phyloP scores from a whole-genome alignment of 768 basidiomycete genomes.

The Lyophyllum decastes region DNA sequence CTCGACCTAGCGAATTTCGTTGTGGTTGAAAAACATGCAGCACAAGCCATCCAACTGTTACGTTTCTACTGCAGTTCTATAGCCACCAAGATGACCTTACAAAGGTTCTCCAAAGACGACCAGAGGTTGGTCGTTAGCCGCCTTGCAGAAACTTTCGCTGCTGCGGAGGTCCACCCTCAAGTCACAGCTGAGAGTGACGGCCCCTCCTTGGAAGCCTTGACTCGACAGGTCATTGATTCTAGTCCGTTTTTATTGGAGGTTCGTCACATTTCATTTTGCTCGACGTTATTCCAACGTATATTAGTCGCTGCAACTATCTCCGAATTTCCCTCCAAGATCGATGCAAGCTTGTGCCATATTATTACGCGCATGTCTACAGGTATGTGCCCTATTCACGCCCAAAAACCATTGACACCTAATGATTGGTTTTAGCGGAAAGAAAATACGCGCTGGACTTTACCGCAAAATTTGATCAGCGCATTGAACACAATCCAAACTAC shows the following conservation, averaged over 20 bases:
- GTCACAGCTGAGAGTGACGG: slow-evolving; percentile 25
- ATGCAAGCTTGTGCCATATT: slow-evolving; percentile 41
- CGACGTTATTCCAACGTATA: neutral
- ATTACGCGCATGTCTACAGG: slow-evolving; percentile 44
- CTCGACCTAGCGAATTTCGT: slow-evolving; percentile 48
- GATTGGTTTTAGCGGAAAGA: slow-evolving; percentile 40
- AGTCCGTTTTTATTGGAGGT: slow-evolving; percentile 52
- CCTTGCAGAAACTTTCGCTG: slow-evolving; percentile 44
- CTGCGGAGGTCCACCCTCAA: slow-evolving; percentile 33
- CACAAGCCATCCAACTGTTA: slow-evolving; percentile 47
- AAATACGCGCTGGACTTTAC: slow-evolving; percentile 41
- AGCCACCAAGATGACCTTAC: slow-evolving; percentile 48
- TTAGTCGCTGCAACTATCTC: slow-evolving; percentile 35
- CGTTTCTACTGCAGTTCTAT: slow-evolving; percentile 50
- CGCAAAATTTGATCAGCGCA: slow-evolving; percentile 37
- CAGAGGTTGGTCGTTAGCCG: slow-evolving; percentile 46
- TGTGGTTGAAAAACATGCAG: slow-evolving; percentile 40
- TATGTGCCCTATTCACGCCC: slow-evolving; percentile 22
- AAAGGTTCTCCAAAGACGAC: slow-evolving; percentile 43
- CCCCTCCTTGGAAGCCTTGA: slow-evolving; percentile 34
- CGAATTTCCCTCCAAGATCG: slow-evolving; percentile 26
- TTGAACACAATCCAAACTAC: slow-evolving; percentile 32
- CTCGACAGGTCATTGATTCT: slow-evolving; percentile 51
- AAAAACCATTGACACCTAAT: neutral
- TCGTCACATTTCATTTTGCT: slow-evolving; percentile 16